A percentile compares a stretch with the other conserved stretches of the same genome.
Conservation (phyloP, 768 basidiomycete species). For the Stropharia rugosoannulata region DNA sequence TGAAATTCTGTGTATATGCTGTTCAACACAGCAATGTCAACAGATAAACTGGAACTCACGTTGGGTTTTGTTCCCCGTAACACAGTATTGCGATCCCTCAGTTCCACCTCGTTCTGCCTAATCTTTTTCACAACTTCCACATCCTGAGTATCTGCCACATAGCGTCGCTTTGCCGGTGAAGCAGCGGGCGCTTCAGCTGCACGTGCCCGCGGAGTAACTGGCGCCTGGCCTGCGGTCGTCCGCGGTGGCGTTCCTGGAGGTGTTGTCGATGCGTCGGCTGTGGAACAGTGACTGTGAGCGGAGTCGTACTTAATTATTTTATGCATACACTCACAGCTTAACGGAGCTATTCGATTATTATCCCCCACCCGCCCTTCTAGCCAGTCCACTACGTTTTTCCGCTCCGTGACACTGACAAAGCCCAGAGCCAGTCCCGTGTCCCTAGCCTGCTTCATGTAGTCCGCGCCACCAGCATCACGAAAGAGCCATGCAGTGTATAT, state of each 20-base stretch:
- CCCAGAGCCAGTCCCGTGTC: slow-evolving; percentile 71
- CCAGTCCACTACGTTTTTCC: slow-evolving; percentile 86
- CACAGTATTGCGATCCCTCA: slow-evolving; percentile 80
- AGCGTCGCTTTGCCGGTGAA: slow-evolving; percentile 69
- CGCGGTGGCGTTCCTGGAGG: slow-evolving; percentile 53
- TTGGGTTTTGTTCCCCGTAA: slow-evolving; percentile 82
- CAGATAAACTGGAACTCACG: slow-evolving; percentile 43
- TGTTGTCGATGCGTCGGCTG: slow-evolving; percentile 31
- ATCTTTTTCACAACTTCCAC: slow-evolving; percentile 87
- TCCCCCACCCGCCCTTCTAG: slow-evolving; percentile 57
- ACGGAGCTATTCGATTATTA: slow-evolving; percentile 50
- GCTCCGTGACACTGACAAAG: slow-evolving; percentile 84
- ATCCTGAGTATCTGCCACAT: slow-evolving; percentile 77
- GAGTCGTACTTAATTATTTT: not conserved
- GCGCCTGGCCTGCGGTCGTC: slow-evolving; percentile 23
- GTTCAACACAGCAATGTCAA: not conserved
- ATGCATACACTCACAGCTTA: slow-evolving; percentile 34
- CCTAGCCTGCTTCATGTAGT: slow-evolving; percentile 87
- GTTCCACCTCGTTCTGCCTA: slow-evolving; percentile 70
- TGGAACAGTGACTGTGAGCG: not conserved
- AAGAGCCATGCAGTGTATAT: slow-evolving; percentile 85
- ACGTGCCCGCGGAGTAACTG: slow-evolving; percentile 27
- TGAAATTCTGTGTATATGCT: slow-evolving; percentile 65
- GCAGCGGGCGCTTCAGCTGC: slow-evolving; percentile 30
- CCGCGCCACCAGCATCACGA: slow-evolving; percentile 69